A percentile compares a stretch with the other conserved stretches of the same genome.
Evolutionary conservation across 2,329 filamentous ascomycete genomes (phyloP).

Genomic region (Colletotrichum coccodes): DNA sequence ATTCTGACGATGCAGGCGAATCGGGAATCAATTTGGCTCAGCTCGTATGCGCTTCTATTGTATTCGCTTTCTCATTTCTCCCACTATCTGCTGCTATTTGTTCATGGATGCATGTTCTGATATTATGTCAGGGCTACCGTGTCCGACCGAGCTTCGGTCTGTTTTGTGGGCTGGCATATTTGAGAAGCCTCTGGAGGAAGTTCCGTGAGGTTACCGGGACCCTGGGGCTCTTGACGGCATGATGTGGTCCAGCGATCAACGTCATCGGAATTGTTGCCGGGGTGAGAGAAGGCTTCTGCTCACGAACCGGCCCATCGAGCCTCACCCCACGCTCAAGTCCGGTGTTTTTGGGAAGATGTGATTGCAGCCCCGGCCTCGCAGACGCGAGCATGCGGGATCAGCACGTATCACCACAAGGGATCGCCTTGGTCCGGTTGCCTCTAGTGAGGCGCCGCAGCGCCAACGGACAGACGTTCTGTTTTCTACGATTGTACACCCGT

Average conservation of each 20-base stretch:
- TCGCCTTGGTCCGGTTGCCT: constrained; percentile 13
- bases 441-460: constrained; percentile 20
- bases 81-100: background rate
- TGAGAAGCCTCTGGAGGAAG: background rate
- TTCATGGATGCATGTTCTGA: constrained; percentile 19
- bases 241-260: constrained; percentile 28
- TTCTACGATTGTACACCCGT: background rate
- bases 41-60: background rate
- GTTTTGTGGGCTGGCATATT: constrained; percentile 21
- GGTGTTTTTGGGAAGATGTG: background rate
- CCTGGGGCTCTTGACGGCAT: background rate
- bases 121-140: constrained; percentile 8
- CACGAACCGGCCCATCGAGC: background rate
- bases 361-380: background rate
- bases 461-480: background rate
- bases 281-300: background rate
- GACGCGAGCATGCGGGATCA: background rate
- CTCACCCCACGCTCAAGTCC: background rate
- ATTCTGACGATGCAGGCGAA: background rate
- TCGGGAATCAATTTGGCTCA: background rate
- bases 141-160: background rate
- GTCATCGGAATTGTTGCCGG: constrained; percentile 2
- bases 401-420: constrained; percentile 15
- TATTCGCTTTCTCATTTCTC: background rate
- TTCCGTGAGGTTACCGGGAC: constrained; percentile 9